phyloP scores from a whole-genome alignment of 371 early-diverging fungal genomes.

The Circinella umbellata region DNA sequence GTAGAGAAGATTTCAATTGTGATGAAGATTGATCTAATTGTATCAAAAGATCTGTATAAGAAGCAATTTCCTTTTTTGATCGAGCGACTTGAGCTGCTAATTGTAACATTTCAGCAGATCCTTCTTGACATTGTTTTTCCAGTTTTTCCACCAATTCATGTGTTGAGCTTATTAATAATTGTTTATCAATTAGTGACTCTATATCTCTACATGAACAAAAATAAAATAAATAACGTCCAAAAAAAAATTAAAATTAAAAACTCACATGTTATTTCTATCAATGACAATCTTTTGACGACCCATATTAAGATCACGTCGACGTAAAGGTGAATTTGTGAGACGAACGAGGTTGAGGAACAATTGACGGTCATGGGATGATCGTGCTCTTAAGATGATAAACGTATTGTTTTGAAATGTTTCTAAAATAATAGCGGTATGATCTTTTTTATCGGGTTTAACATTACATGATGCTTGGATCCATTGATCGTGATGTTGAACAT shows the following conservation, averaged over 20 bases:
- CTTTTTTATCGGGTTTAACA: not conserved
- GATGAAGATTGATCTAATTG: not conserved
- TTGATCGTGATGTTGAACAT: not conserved
- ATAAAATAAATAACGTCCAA: too few relatives aligned
- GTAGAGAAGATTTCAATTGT: not conserved
- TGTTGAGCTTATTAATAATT: not conserved
- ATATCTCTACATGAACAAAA: too few relatives aligned
- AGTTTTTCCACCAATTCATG: not conserved
- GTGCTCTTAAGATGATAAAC: not conserved
- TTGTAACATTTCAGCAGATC: not conserved
- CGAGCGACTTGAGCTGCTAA: not conserved
- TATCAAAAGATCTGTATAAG: constrained; percentile 4
- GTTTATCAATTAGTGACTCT: too few relatives aligned
- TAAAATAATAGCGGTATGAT: not conserved
- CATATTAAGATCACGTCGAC: not conserved
- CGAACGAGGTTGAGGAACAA: constrained; percentile 17
- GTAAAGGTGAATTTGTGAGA: not conserved
- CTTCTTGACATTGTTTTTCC: not conserved
- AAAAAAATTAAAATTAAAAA: too few relatives aligned
- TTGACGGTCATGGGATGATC: constrained; percentile 4
- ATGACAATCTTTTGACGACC: not conserved
- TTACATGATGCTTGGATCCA: constrained; percentile 17
- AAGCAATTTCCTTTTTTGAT: not conserved
- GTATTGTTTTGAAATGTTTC: not conserved
- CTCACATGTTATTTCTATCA: not conserved